Base-by-base conservation (phyloP, 257 asterid species). In the Lycium barbarum region DNA sequence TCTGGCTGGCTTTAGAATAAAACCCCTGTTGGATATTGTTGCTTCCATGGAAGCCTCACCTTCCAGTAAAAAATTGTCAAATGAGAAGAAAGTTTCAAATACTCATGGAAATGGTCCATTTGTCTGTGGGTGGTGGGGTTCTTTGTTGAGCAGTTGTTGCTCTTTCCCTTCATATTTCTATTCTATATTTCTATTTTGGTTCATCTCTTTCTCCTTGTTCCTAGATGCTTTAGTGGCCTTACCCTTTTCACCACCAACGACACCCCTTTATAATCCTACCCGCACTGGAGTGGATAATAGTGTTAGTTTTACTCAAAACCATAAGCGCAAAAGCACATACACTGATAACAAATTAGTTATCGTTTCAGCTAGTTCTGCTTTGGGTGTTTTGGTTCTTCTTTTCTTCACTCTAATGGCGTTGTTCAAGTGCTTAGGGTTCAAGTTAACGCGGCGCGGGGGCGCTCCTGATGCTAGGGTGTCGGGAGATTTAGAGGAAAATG, bases 111-210 rank as follows among this genome's bases (percentile, higher is more conserved):
- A 81, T 62, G 15, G 84, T 81, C 71, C 45, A 62, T 45, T 81
- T 81, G 84, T 81, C 78, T 59, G 76, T 81, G 20, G 84, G 84
- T 81, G 84, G 84, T 81, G 84, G 84, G 84, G 76, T 66, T 81
- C 84, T 59, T 13, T 61, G 84, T 81, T 62, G 3, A 14, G 61
- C 4, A 15, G 55, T 81, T 81, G 78, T 45, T 81, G 61, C 84
- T 79, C 65, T 78, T 53, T 57, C 66, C 14, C 63, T 78, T 78
- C 40, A 1, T 33, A 81, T 61, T 81, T 40, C 71, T 20, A 45
- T 49, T 81, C 3, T 61, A 81, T 47, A 45, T 22, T 81, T n/a
- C 68, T 66, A 13, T 20, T 61, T 81, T 62, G 51, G 22, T 1
- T 26, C 6, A 11, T 6, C 20, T 49, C 51, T 43, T 36, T 10